A percentile compares a stretch with the other conserved stretches of the same genome.
phyloP scores from a whole-genome alignment of 768 basidiomycete genomes.

The Amanita jacksonii region DNA sequence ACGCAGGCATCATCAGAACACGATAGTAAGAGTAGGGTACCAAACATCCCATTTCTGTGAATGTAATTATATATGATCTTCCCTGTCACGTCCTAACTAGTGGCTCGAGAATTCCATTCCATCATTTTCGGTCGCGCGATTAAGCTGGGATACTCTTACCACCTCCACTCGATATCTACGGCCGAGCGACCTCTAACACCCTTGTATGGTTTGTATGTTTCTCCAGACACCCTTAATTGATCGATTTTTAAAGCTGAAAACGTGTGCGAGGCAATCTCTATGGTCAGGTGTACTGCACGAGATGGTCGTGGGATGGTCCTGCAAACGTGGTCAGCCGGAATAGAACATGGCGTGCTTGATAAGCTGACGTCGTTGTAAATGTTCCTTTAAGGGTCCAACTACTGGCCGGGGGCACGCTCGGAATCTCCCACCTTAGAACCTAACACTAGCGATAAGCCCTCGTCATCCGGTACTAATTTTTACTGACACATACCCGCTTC shows the following conservation, averaged over 20 bases:
- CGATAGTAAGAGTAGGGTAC: constrained; percentile 37
- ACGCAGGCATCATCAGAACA: constrained; percentile 90
- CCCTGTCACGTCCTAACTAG: too few relatives aligned
- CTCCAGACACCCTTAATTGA: constrained; percentile 70
- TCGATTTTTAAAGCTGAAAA: constrained; percentile 81
- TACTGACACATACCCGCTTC: constrained; percentile 35
- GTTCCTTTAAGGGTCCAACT: constrained; percentile 70
- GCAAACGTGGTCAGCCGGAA: constrained; percentile 6
- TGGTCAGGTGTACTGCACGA: constrained; percentile 63
- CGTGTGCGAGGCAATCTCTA: constrained; percentile 60
- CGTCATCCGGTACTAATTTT: not conserved
- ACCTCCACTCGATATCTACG: constrained; percentile 67
- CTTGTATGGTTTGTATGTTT: constrained; percentile 86
- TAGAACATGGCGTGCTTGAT: not conserved
- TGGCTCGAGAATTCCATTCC: too few relatives aligned
- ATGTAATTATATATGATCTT: too few relatives aligned
- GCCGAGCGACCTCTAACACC: constrained; percentile 65
- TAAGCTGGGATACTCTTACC: constrained; percentile 26
- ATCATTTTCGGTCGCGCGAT: too few relatives aligned
- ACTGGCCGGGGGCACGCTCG: constrained; percentile 54
- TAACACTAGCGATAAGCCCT: constrained; percentile 17
- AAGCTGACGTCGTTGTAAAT: constrained; percentile 53
- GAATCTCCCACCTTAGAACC: constrained; percentile 76
- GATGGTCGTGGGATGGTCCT: constrained; percentile 51
- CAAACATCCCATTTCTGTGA: not conserved